Evolutionary conservation across 805 yeast species (phyloP).

Genomic region (Saccharomycopsis sp.): DNA sequence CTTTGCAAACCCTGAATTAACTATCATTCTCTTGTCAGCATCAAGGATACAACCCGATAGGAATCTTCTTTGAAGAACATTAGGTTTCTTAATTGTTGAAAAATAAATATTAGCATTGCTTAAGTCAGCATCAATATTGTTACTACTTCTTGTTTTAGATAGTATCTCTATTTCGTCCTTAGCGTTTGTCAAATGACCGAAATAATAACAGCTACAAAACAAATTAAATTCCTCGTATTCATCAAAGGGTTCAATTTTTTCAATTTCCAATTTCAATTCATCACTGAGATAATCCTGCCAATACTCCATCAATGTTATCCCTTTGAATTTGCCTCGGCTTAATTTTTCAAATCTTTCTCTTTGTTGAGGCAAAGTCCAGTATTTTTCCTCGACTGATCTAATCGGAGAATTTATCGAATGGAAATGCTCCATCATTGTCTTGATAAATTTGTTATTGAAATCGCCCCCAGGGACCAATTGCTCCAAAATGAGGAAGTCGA

Average conservation of each 20-base stretch:
- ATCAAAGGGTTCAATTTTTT: slow-evolving; percentile 60
- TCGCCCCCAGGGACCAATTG: slow-evolving; percentile 64
- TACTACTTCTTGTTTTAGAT: no score
- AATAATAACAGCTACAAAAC: slow-evolving; percentile 68
- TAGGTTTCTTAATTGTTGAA: neutral
- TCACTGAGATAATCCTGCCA: slow-evolving; percentile 45
- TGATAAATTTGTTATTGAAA: slow-evolving; percentile 55
- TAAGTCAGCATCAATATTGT: neutral
- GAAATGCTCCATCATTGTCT: slow-evolving; percentile 70
- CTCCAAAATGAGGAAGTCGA: slow-evolving; percentile 62
- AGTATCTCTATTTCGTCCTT: slow-evolving; percentile 17
- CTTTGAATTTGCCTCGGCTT: slow-evolving; percentile 36
- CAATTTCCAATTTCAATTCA: slow-evolving; percentile 35
- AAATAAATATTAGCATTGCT: neutral
- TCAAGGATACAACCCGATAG: slow-evolving; percentile 30
- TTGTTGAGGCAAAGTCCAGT: slow-evolving; percentile 48
- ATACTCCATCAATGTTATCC: slow-evolving; percentile 46
- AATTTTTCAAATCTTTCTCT: slow-evolving; percentile 37
- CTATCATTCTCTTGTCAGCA: slow-evolving; percentile 23
- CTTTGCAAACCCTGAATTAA: slow-evolving; percentile 37
- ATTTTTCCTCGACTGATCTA: slow-evolving; percentile 47
- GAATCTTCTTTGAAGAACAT: slow-evolving; percentile 33
- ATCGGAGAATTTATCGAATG: slow-evolving; percentile 58
- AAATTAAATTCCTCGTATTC: slow-evolving; percentile 78
- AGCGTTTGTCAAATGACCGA: slow-evolving; percentile 54